Evolutionary conservation across 768 basidiomycete genomes (phyloP), one percentile per base, ranked within the genome.

Genomic region (Boletus bicolor): DNA sequence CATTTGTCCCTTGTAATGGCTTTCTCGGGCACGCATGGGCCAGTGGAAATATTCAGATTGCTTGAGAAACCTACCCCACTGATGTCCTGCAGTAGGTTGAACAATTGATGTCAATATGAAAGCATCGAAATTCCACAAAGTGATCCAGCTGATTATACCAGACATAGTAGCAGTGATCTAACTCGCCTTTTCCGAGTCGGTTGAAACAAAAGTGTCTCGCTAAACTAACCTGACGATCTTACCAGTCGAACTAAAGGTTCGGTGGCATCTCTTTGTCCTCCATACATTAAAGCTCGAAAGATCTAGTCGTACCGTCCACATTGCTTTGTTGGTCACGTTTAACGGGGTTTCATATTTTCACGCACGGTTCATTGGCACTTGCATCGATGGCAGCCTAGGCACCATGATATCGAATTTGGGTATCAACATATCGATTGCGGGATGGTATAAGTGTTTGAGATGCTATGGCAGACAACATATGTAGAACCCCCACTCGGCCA

Each of bases 401-500:
- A 41, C 44, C 5, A 6, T n/a, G 10, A 28, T 6, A 44, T 28
- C 28, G 11, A 15, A 42, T 28, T 38, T 14, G 30, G 19, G 11
- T 8, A 26, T 49, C 35, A 50, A 53, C 24, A 54, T 10, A 43
- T 57, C 15, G 30, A 46, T 46, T 53, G n/a, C 21, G 7, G 14
- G 5, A 41, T 17, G 41, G 17, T 1, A 42, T 2, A 32, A 30
- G 2, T 28, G 10, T 14, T 14, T 8, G 15, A 41, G 21, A 41
- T 4, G 8, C 21, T 34, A 49, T 0, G 15, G 37, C 39, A 36
- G 12, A 30, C 10, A 43, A 54, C 5, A 42, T 1, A 67, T 77
- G 76, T 77, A 68, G 71, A 71, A 68, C 72, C 59, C 17, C 64
- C 68, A 68, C 67, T 61, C 52, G 39, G 19, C 58, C 58, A 52